Percentiles rank a stretch among this genome's conserved stretches.
These are phyloP conservation scores for Phytophthora meadii DNA, from an alignment of 352 stramenopile species.

Conservation along the genomic window DNA sequence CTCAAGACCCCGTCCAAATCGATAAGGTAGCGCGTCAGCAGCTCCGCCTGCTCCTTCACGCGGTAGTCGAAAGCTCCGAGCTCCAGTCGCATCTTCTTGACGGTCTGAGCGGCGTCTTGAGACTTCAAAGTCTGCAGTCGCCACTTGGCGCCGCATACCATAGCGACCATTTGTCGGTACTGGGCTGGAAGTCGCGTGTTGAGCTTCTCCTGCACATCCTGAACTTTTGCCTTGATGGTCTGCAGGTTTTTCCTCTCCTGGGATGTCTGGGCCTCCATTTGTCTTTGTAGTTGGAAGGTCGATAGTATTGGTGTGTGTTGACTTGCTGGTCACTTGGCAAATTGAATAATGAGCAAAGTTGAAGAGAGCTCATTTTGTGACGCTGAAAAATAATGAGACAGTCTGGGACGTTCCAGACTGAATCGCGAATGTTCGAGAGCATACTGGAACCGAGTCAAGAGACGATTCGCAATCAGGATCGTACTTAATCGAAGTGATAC, in stretches of 20 bases:
- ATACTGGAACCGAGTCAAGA: slow-evolving; percentile 15
- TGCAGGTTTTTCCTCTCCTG: slow-evolving; percentile 51
- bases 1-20: slow-evolving; percentile 73
- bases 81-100: slow-evolving; percentile 59
- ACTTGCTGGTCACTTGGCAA: slow-evolving; percentile 28
- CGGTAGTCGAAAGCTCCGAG: slow-evolving; percentile 69
- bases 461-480: slow-evolving; percentile 6
- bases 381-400: slow-evolving; percentile 5
- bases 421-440: slow-evolving; percentile 33
- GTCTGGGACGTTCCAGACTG: slow-evolving; percentile 22
- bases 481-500: not conserved
- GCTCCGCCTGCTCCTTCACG: slow-evolving; percentile 63
- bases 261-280: slow-evolving; percentile 39
- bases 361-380: slow-evolving; percentile 14
- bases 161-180: slow-evolving; percentile 36
- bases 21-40: slow-evolving; percentile 61
- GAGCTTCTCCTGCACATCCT: slow-evolving; percentile 52
- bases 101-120: slow-evolving; percentile 6
- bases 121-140: slow-evolving; percentile 35
- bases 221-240: slow-evolving; percentile 49
- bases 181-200: slow-evolving; percentile 44
- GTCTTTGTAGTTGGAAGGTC: not conserved
- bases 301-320: slow-evolving; percentile 3
- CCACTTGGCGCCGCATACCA: slow-evolving; percentile 57
- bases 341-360: slow-evolving; percentile 41